Evolutionary conservation across 1,284 basidiomycete genomes (phyloP).

Genomic region (Dichomitus squalens): DNA sequence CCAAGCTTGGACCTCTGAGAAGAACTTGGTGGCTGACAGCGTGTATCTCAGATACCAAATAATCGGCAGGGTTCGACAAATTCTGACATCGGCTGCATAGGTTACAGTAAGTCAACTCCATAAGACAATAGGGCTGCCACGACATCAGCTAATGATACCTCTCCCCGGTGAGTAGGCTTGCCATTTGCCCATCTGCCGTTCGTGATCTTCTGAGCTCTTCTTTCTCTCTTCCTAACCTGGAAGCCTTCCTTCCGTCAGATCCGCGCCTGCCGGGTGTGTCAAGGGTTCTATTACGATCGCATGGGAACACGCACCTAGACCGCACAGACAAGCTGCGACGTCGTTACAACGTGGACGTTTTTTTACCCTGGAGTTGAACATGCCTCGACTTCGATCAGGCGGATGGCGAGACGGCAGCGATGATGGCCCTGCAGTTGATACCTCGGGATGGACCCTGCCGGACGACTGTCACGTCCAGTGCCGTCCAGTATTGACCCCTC

Average conservation of each 20-base stretch:
- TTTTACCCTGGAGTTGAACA: not conserved
- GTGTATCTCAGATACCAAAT: not conserved
- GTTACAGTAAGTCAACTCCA: not conserved
- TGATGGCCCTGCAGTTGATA: not conserved
- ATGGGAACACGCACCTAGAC: not conserved
- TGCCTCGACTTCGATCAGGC: not conserved
- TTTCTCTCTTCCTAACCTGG: not conserved
- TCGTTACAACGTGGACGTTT: too few species aligned
- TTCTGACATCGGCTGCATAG: not conserved
- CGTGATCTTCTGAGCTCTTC: not conserved
- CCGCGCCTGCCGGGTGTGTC: not conserved
- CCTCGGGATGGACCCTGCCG: not conserved
- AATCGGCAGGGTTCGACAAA: not conserved
- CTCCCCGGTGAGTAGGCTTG: not conserved
- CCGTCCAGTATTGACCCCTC: not conserved
- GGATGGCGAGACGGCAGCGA: not conserved
- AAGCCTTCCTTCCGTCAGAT: not conserved
- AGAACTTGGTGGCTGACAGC: not conserved
- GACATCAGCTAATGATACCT: not conserved
- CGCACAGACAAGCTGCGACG: not conserved
- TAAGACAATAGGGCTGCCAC: too few species aligned
- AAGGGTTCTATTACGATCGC: not conserved
- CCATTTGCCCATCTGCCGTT: not conserved
- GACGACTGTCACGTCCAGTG: not conserved
- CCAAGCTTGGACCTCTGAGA: not conserved